Base-by-base conservation (phyloP, 257 asterid genomes). In the Capsicum pubescens region DNA sequence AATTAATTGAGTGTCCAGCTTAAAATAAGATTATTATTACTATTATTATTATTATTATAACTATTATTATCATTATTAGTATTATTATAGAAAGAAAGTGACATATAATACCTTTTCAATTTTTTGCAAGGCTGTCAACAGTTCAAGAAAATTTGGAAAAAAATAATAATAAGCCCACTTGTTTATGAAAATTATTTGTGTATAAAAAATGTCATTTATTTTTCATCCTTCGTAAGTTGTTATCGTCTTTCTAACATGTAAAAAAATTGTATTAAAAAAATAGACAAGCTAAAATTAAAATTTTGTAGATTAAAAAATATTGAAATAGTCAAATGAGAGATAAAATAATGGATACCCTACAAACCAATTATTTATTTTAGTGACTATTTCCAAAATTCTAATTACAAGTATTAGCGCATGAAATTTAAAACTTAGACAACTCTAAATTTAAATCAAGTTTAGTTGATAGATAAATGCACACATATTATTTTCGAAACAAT, bases 71-170 rank as follows among this genome's bases (percentile, higher is more conserved):
- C 9, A 56, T 56, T 39, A 39, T 39, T 5, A n/a, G n/a, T n/a
- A 58, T 16, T 42, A 42, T 42, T 68, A 19, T 48, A 11, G 19
- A 48, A 72, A 72, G 19, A 72, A 72, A 72, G 8, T 74, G 80
- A 12, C 7, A 50, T 0, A 0, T 50, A 50, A 19, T 50, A 74
- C 60, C 5, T 74, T 19, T 74, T 74, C 13, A 50, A 50, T 50
- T 72, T 74, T 3, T 74, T 12, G 80, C 60, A 74, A 74, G 80
- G 80, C 60, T 74, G 80, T 74, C 80, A 35, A 74, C 80, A 74
- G 60, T 72, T 72, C 42, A 72, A n/a, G 60, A 72, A 48, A 72
- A 11, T 1, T 21, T 19, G 3, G 1, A 26, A 26, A 26, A 26
- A 26, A n/a, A 15, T 14, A 19, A 35, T 35, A 26, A 70, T 44